Evolutionary conservation across 306 rosid genomes (phyloP).

Genomic region (Astragalus membranaceus): DNA sequence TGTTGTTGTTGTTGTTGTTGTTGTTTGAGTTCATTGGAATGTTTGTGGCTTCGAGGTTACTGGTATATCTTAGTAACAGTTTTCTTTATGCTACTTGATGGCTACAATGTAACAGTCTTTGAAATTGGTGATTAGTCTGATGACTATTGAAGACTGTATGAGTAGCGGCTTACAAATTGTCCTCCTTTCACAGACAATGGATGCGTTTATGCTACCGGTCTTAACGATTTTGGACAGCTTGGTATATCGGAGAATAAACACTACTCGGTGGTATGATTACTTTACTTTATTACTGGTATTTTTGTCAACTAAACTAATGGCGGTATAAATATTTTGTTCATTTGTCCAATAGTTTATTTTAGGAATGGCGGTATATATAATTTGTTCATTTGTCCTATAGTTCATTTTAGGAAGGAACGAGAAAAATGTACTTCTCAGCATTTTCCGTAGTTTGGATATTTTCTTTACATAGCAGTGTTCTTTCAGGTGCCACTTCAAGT

Average conservation of each 20-base stretch:
- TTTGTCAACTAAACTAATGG: background rate
- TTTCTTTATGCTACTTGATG: constrained; percentile 1
- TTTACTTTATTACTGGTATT: background rate
- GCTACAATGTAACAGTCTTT: constrained; percentile 18
- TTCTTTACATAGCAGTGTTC: constrained; percentile 13
- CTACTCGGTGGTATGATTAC: constrained; percentile 48
- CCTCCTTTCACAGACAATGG: constrained; percentile 58
- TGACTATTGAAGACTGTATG: constrained; percentile 34
- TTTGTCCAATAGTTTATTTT: background rate
- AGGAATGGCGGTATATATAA: no score
- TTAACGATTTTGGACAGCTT: constrained; percentile 89
- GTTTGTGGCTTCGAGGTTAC: background rate
- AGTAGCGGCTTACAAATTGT: constrained; percentile 44
- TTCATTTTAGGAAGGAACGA: background rate
- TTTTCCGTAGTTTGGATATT: background rate
- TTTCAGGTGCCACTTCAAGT: constrained; percentile 68
- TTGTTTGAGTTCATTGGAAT: background rate
- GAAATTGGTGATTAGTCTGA: constrained; percentile 27
- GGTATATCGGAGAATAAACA: constrained; percentile 45
- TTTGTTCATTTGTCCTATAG: background rate
- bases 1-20: no score
- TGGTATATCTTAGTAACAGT: constrained; percentile 3
- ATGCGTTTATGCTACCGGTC: constrained; percentile 79
- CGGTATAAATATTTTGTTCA: background rate
- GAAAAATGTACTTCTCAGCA: background rate